Percentiles rank a stretch among this genome's conserved stretches.
Evolutionary conservation across 2,329 filamentous ascomycete species (phyloP).

Genomic region (Leptoxyphium fumago): DNA sequence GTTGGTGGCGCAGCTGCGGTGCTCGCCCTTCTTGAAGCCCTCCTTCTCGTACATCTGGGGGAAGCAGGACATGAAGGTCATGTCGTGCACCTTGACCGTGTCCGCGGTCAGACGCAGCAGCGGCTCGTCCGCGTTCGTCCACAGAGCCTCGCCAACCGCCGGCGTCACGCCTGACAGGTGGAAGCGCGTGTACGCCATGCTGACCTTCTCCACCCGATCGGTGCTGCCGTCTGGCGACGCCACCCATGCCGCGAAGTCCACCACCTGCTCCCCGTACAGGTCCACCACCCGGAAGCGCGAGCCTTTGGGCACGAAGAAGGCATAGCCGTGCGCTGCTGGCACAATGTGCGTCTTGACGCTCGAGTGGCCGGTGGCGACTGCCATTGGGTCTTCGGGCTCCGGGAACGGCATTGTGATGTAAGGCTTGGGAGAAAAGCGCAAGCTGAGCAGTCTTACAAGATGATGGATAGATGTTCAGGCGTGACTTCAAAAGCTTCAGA

Average conservation of each 20-base stretch:
- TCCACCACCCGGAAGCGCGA: conserved; percentile 25
- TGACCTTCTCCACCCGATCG: conserved; percentile 21
- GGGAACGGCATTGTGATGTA: conserved; percentile 3
- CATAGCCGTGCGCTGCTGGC: conserved; percentile 17
- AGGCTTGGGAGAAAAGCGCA: background rate
- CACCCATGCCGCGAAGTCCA: conserved; percentile 27
- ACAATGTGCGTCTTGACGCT: conserved; percentile 10
- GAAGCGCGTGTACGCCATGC: conserved; percentile 25
- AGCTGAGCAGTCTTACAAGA: no score
- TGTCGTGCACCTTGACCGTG: conserved; percentile 26
- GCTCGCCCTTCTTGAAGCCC: conserved; percentile 14
- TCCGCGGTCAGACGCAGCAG: conserved; percentile 23
- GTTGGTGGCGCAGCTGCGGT: conserved; percentile 24
- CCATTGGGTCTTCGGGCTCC: background rate
- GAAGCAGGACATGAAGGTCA: conserved; percentile 27
- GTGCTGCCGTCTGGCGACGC: conserved; percentile 6
- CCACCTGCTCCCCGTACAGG: conserved; percentile 25
- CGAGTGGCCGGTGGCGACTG: background rate
- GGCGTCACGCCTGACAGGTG: conserved; percentile 21
- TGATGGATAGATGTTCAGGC: no score
- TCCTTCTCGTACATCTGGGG: conserved; percentile 22
- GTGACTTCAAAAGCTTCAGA: no score
- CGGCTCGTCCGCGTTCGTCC: conserved; percentile 22
- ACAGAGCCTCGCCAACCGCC: conserved; percentile 23
- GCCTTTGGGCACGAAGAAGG: conserved; percentile 22